Evolutionary conservation across 1,139 yeast genomes (phyloP), one percentile per base, ranked within the genome.

Genomic region (Komagataea norvegica): DNA sequence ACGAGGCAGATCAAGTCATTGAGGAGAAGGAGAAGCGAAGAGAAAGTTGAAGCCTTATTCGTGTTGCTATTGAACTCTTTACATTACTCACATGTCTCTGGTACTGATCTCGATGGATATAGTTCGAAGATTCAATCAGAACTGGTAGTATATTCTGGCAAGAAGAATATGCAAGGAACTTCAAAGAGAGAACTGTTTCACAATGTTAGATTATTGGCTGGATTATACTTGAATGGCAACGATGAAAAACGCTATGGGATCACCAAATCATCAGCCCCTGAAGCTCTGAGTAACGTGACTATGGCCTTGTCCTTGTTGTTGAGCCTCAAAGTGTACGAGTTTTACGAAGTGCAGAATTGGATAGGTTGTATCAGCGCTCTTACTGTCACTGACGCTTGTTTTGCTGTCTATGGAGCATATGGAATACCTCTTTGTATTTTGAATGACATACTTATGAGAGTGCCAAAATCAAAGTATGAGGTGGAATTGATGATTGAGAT

Each of bases 331-430:
- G 17, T 25, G 3, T 33, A 40, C 10, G 31, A 38, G 7, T 29
- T 37, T 17, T 40, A 46, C 11, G 51, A 54, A 15, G 31, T 61
- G 3, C 25, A 54, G 4, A 31, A 29, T 8, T 60, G 63, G 62
- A 43, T 61, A 3, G 45, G 54, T 9, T 53, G 62, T 20, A 34
- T 61, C 3, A 41, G 55, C 19, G 50, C 60, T 19, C 43, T 50
- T 1, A 37, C 43, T 5, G 37, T 55, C 5, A 34, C 52, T 1
- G 44, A 43, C 3, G 45, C 58, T 4, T 46, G 59, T 10, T 28
- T 43, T 4, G 16, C 64, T 55, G 38, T 71, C 57, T 15, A 64
- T 40, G 48, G 59, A 51, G 37, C 49, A 3, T 33, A 44, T 20
- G 34, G 42, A 29, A 35, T 59, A 14, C 61, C 62, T 2, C 42